Base-by-base conservation (phyloP, 116 monocot species). In the Iris pallida region DNA sequence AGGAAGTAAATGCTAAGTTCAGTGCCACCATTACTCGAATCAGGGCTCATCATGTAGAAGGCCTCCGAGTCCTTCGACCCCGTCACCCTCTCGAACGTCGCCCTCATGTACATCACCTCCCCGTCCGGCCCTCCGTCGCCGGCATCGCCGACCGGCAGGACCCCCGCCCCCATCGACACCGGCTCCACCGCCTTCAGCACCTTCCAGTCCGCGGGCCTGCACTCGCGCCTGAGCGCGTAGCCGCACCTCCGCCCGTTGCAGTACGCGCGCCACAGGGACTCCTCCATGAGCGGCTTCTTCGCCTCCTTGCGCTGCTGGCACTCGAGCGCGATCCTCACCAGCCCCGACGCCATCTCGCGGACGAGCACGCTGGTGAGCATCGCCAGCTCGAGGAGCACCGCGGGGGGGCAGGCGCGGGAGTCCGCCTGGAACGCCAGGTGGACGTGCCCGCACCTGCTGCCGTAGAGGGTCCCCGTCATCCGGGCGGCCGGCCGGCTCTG, bases 381-480 rank as follows among this genome's bases (percentile, higher is more conserved):
- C 4, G 68, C 60, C 4, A 75, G 75, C 75, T 75, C 61, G 0
- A 75, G 68, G 7, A 75, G 68, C 2, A 68, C 16, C 43, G 47
- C 67, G 5, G 78, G 83, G 5, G 78, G 83, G 9, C 64, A 11
- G 20, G 52, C 13, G 45, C 56, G 66, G 40, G 78, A n/a, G 47
- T 74, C 75, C 15, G n/a, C 12, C 66, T 83, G 83, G 68, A 83
- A 68, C 1, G 74, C 64, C 43, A 83, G 56, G 72, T 76, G 78
- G 16, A 81, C 76, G 48, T 57, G 77, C 41, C 88, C 88, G 6
- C 77, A 71, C n/a, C 83, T 81, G 44, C 59, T 75, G 16, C 88
- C 88, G 66, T 80, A 88, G 40, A 88, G 71, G 9, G 87, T 87
- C 16, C 87, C 83, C n/a, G 75, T 79, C n/a, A 83, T 53, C 42